phyloP scores from a whole-genome alignment of 2,329 filamentous ascomycete species.

The Cladosporium oxysporum region DNA sequence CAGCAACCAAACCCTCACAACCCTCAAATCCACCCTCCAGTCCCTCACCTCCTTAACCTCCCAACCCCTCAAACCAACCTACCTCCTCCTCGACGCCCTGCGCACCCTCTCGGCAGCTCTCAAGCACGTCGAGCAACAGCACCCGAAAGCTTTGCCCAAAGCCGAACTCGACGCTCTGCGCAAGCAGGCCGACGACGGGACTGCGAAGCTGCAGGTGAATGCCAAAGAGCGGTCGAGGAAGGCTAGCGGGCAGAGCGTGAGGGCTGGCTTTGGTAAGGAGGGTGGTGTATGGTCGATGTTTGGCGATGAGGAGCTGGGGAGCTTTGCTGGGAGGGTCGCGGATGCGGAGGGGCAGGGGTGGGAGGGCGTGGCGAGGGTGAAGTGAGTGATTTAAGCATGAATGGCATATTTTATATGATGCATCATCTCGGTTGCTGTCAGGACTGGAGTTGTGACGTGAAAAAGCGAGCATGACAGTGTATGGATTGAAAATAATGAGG shows the following conservation, averaged over 20 bases:
- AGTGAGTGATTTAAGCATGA: background rate
- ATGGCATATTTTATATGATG: background rate
- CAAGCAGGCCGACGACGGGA: constrained; percentile 24
- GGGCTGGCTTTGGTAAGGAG: constrained; percentile 16
- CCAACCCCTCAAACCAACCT: constrained; percentile 25
- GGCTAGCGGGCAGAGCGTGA: constrained; percentile 22
- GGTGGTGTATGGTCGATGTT: constrained; percentile 22
- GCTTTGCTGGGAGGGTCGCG: constrained; percentile 28
- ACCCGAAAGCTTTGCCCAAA: constrained; percentile 15
- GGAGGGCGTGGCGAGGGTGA: constrained; percentile 33
- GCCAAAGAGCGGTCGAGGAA: constrained; percentile 27
- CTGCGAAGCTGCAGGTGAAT: constrained; percentile 28
- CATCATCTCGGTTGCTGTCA: background rate
- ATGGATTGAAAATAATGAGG: background rate
- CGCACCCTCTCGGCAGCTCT: constrained; percentile 28
- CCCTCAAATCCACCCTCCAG: constrained; percentile 8
- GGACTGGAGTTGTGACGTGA: background rate
- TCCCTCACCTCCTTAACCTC: constrained; percentile 20
- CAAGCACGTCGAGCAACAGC: constrained; percentile 19
- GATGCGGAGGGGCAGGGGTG: constrained; percentile 32
- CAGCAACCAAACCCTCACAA: constrained; percentile 21
- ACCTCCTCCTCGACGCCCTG: constrained; percentile 31
- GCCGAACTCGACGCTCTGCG: constrained; percentile 25
- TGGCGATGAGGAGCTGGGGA: constrained; percentile 19
- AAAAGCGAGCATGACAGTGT: background rate